Conservation (phyloP, 2,329 filamentous ascomycete species). For the Kalaharituber pfeilii region DNA sequence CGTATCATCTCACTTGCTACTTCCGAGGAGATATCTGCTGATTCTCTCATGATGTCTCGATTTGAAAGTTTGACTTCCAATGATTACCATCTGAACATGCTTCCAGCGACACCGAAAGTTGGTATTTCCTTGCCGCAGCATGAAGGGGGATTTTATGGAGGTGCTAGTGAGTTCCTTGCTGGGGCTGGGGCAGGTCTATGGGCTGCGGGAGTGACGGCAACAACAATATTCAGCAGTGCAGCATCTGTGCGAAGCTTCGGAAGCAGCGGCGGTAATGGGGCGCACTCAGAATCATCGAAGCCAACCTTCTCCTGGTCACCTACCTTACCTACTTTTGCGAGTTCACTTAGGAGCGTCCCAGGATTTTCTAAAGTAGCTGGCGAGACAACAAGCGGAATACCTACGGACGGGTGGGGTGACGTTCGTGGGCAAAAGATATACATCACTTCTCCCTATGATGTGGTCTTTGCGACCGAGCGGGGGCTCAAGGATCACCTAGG, state of each 20-base stretch:
- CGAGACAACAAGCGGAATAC: background rate
- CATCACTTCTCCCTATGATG: slow-evolving; percentile 92
- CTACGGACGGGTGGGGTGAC: slow-evolving; percentile 16
- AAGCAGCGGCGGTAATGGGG: background rate
- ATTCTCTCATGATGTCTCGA: slow-evolving; percentile 68
- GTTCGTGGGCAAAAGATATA: slow-evolving; percentile 60
- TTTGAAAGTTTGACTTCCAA: slow-evolving; percentile 72
- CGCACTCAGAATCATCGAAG: background rate
- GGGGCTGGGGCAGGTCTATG: slow-evolving; percentile 49
- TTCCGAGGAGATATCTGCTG: slow-evolving; percentile 67
- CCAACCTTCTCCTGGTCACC: slow-evolving; percentile 2
- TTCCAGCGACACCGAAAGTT: slow-evolving; percentile 56
- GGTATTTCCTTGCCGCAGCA: slow-evolving; percentile 51
- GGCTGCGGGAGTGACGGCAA: slow-evolving; percentile 80
- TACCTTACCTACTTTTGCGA: slow-evolving; percentile 11
- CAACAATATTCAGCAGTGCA: slow-evolving; percentile 68
- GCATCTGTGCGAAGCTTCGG: slow-evolving; percentile 38
- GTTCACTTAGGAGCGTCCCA: slow-evolving; percentile 4
- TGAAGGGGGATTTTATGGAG: slow-evolving; percentile 46
- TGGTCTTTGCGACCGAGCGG: slow-evolving; percentile 75
- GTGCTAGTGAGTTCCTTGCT: slow-evolving; percentile 11
- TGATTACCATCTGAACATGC: slow-evolving; percentile 76
- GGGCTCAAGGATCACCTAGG: slow-evolving; percentile 69
- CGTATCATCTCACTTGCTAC: slow-evolving; percentile 77
- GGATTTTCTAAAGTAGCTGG: background rate